Percentiles rank a stretch among this genome's conserved stretches.
Evolutionary conservation across 371 early-diverging fungal species (phyloP).

Genomic region (Rhizomucor miehei): DNA sequence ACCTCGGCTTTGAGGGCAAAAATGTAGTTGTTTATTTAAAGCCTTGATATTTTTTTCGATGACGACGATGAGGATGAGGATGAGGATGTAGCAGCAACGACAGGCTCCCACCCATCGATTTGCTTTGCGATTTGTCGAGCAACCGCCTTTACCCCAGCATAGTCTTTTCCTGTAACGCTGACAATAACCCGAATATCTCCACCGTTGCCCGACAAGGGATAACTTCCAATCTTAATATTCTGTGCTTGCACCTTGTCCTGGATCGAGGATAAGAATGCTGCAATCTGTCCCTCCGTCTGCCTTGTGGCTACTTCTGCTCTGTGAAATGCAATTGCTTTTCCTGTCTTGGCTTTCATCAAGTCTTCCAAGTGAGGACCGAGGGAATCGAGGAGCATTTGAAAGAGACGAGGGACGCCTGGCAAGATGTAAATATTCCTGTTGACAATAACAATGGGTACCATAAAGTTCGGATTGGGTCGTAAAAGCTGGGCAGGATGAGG

Average conservation of each 20-base stretch:
- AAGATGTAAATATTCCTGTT: slow-evolving; percentile 63
- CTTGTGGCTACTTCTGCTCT: too few relatives aligned
- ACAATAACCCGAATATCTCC: too few relatives aligned
- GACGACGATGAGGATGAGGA: too few relatives aligned
- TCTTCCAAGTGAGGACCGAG: slow-evolving; percentile 18
- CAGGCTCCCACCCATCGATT: slow-evolving; percentile 22
- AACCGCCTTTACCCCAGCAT: background rate
- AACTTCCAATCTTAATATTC: too few relatives aligned
- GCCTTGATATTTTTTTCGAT: too few relatives aligned
- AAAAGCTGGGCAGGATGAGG: slow-evolving; percentile 40
- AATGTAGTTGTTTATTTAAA: slow-evolving; percentile 49
- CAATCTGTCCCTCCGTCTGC: too few relatives aligned
- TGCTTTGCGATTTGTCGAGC: background rate
- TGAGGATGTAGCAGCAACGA: too few relatives aligned
- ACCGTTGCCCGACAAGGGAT: too few relatives aligned
- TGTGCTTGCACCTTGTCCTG: too few relatives aligned
- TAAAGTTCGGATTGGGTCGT: slow-evolving; percentile 36
- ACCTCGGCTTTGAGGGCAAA: slow-evolving; percentile 58
- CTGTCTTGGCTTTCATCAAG: too few relatives aligned
- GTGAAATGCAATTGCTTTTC: too few relatives aligned
- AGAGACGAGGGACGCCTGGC: slow-evolving; percentile 70
- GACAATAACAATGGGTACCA: slow-evolving; percentile 33
- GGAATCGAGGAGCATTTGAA: slow-evolving; percentile 46
- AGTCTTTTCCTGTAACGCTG: background rate
- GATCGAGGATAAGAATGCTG: too few relatives aligned